phyloP scores from a whole-genome alignment of 257 asterid species.

The Solanum pimpinellifolium region DNA sequence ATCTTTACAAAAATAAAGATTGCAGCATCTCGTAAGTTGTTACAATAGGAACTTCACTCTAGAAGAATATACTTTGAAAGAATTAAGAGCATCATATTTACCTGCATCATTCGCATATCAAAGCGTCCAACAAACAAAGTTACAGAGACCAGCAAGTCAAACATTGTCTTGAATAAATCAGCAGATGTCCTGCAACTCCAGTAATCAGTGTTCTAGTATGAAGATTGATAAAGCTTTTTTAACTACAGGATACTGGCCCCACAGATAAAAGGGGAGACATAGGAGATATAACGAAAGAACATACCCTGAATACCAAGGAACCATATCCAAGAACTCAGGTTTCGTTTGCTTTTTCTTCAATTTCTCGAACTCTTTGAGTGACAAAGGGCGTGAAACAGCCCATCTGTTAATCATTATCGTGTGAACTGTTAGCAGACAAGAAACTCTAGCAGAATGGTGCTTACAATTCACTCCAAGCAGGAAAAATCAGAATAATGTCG shows the following conservation, averaged over 20 bases:
- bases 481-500: neutral
- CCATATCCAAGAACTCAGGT: slow-evolving; percentile 97
- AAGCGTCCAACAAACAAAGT: slow-evolving; percentile 99
- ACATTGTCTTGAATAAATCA: slow-evolving; percentile 92
- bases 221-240: neutral
- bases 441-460: neutral
- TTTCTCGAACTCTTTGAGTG: slow-evolving; percentile 75
- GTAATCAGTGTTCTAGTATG: neutral
- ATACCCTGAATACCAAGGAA: slow-evolving; percentile 99
- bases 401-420: slow-evolving; percentile 41
- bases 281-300: neutral
- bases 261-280: neutral
- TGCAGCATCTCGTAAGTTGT: neutral
- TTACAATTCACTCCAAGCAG: neutral
- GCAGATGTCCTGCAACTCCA: slow-evolving; percentile 80
- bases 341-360: slow-evolving; percentile 80
- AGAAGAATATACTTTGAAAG: neutral
- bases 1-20: neutral
- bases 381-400: slow-evolving; percentile 97
- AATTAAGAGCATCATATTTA: slow-evolving; percentile 8
- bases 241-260: neutral
- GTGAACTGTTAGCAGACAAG: neutral
- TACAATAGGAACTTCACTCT: neutral
- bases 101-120: slow-evolving; percentile 99
- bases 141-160: slow-evolving; percentile 93